Evolutionary conservation across 2,329 filamentous ascomycete species (phyloP).

Genomic region (Curvularia lunata): DNA sequence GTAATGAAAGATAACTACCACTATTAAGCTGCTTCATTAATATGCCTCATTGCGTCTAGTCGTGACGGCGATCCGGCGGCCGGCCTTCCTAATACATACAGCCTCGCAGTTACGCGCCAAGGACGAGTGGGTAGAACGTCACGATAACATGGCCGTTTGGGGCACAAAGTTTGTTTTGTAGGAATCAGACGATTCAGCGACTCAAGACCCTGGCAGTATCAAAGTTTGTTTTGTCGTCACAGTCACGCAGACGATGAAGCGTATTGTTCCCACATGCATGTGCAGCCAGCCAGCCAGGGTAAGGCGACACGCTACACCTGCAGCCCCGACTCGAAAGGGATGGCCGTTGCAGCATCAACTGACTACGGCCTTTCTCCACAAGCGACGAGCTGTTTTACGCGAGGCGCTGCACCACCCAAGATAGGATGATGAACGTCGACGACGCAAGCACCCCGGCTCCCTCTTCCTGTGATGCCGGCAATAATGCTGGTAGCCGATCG

Average conservation of each 20-base stretch:
- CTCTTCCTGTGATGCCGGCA: slow-evolving; percentile 16
- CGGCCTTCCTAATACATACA: slow-evolving; percentile 5
- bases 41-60: slow-evolving; percentile 1
- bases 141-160: not conserved
- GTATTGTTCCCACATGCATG: slow-evolving; percentile 21
- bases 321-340: slow-evolving; percentile 8
- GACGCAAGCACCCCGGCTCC: slow-evolving; percentile 14
- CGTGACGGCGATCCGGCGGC: slow-evolving; percentile 5
- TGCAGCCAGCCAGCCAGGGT: slow-evolving; percentile 18
- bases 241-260: slow-evolving; percentile 19
- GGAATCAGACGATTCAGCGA: slow-evolving; percentile 8
- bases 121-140: slow-evolving; percentile 1
- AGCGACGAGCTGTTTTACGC: slow-evolving; percentile 9
- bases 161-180: slow-evolving; percentile 16
- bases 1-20: slow-evolving; percentile 10
- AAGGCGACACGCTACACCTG: slow-evolving; percentile 22
- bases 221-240: slow-evolving; percentile 26
- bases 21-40: slow-evolving; percentile 5
- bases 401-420: slow-evolving; percentile 15
- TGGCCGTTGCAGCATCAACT: slow-evolving; percentile 15
- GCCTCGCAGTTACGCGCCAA: slow-evolving; percentile 1
- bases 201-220: slow-evolving; percentile 11
- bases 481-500: slow-evolving; percentile 27
- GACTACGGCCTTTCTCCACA: slow-evolving; percentile 12
- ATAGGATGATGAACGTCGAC: slow-evolving; percentile 18